Percentiles rank a stretch among this genome's conserved stretches.
These are phyloP conservation scores for Salvia rosmarinus DNA, from an alignment of 257 asterid species.

Conservation along the genomic window DNA sequence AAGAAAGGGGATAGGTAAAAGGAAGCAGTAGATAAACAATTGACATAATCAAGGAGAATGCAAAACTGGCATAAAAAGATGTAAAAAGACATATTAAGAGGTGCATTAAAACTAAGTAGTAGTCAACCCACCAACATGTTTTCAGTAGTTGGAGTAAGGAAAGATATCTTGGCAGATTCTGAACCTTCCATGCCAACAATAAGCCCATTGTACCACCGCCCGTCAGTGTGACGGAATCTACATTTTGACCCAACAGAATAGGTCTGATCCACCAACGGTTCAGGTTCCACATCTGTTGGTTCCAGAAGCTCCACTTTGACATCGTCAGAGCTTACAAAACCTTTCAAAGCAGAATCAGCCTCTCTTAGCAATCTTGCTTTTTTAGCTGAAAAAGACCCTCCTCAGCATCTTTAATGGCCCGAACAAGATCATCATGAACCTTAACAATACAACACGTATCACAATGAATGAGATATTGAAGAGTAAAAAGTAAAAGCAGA, in stretches of 20 bases:
- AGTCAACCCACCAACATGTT: conserved; percentile 81
- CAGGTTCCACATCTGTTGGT: conserved; percentile 49
- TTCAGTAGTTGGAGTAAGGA: conserved; percentile 83
- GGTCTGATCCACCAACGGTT: conserved; percentile 55
- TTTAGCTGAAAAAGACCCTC: conserved; percentile 90
- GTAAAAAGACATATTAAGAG: conserved; percentile 20
- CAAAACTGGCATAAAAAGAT: conserved; percentile 18
- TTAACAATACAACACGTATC: conserved; percentile 29
- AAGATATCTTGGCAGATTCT: conserved; percentile 66
- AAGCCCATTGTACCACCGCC: conserved; percentile 88
- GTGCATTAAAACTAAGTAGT: conserved; percentile 4
- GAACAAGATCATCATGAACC: conserved; percentile 79
- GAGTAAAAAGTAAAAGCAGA: neutral
- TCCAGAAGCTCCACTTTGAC: conserved; percentile 57
- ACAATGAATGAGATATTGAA: conserved; percentile 19
- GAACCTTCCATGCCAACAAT: conserved; percentile 70
- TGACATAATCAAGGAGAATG: neutral
- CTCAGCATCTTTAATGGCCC: conserved; percentile 76
- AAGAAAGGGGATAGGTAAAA: conserved; percentile 11
- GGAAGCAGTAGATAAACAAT: conserved; percentile 10
- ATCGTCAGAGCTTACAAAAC: conserved; percentile 41
- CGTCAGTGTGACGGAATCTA: conserved; percentile 85
- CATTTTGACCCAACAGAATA: conserved; percentile 82
- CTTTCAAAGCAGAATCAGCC: conserved; percentile 59
- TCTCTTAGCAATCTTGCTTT: conserved; percentile 74